Evolutionary conservation across 2,329 filamentous ascomycete genomes (phyloP).

Genomic region (Ophiostoma angusticollis): DNA sequence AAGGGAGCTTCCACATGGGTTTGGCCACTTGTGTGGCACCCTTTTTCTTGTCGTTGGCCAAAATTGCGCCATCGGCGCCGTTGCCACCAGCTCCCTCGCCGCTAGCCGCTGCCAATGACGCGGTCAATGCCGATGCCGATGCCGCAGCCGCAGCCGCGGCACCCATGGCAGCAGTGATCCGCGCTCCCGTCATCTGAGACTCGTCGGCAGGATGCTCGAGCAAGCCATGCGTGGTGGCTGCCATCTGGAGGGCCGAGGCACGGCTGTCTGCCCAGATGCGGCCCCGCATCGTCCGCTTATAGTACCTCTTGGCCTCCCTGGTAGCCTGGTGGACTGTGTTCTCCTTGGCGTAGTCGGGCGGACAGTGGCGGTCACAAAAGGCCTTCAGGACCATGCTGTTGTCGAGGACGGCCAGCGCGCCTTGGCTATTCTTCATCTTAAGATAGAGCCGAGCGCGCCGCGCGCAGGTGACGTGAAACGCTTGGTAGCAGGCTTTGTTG

Average conservation of each 20-base stretch:
- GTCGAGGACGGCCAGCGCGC: slow-evolving; percentile 60
- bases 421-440: slow-evolving; percentile 91
- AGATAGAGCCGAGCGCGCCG: slow-evolving; percentile 76
- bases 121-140: not conserved
- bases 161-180: slow-evolving; percentile 56
- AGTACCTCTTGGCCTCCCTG: slow-evolving; percentile 74
- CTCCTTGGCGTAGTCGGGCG: slow-evolving; percentile 75
- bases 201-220: slow-evolving; percentile 66
- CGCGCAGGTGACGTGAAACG: slow-evolving; percentile 95
- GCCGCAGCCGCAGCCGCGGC: not conserved
- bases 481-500: slow-evolving; percentile 93
- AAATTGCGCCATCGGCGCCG: not conserved
- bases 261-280: slow-evolving; percentile 88
- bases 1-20: slow-evolving; percentile 80
- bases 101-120: not conserved
- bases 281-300: slow-evolving; percentile 78
- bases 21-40: slow-evolving; percentile 45
- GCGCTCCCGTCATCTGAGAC: slow-evolving; percentile 70
- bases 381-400: slow-evolving; percentile 80
- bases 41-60: slow-evolving; percentile 51
- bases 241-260: slow-evolving; percentile 65
- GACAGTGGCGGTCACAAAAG: slow-evolving; percentile 91
- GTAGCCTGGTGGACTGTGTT: slow-evolving; percentile 73
- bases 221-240: slow-evolving; percentile 51
- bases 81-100: slow-evolving; percentile 32